Conservation (phyloP, 176 grass and related monocot species). For the Hyparrhenia diplandra region DNA sequence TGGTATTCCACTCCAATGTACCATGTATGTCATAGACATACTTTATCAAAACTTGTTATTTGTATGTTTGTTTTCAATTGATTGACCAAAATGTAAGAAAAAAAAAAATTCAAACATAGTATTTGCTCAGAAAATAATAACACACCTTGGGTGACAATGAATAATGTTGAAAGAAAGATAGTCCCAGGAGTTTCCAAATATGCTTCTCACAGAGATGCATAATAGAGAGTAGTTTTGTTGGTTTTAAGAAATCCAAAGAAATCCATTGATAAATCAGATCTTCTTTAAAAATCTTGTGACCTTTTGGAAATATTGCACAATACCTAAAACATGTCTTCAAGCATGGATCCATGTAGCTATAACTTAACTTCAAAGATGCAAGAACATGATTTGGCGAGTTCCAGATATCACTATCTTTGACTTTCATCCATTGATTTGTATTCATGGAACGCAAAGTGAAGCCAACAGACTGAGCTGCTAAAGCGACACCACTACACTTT, state of each 20-base stretch:
- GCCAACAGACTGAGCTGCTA: constrained; percentile 12
- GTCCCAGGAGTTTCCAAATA: background rate
- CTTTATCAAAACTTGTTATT: too few relatives aligned
- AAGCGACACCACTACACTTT: constrained; percentile 9
- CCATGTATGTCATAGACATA: too few relatives aligned
- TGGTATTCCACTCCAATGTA: too few relatives aligned
- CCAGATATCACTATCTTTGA: background rate
- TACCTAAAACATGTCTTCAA: constrained; percentile 1
- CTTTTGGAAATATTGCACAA: constrained; percentile 22
- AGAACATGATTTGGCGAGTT: background rate
- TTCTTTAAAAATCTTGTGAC: background rate
- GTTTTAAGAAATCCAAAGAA: background rate
- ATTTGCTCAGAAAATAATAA: too few relatives aligned
- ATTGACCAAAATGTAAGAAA: too few relatives aligned
- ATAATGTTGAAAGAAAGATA: background rate
- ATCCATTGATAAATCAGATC: constrained; percentile 34
- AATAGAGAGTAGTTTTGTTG: background rate
- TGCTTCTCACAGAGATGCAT: background rate
- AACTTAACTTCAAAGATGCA: background rate
- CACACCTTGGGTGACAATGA: too few relatives aligned
- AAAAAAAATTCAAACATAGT: too few relatives aligned
- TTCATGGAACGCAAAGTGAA: background rate
- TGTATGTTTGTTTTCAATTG: too few relatives aligned
- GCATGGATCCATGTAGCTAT: background rate
- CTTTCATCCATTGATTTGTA: background rate